phyloP scores from a whole-genome alignment of 192 early-diverging fungal species.

The Coemansia sp. region DNA sequence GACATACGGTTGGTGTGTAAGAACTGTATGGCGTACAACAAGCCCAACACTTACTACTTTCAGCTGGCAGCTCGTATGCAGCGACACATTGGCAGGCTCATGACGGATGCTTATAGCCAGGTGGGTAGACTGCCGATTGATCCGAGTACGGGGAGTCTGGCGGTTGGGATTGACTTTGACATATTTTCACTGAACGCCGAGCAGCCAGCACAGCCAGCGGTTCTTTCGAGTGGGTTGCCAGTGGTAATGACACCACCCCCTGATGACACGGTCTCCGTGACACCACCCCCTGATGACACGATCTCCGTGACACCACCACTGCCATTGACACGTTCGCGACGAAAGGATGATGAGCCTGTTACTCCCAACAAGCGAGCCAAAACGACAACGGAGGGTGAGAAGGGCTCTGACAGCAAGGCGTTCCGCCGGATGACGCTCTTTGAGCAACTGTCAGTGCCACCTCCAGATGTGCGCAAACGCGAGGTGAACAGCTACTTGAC shows the following conservation, averaged over 20 bases:
- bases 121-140: slow-evolving; percentile 25
- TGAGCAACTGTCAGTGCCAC: slow-evolving; percentile 42
- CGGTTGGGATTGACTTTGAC: slow-evolving; percentile 18
- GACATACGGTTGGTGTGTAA: slow-evolving; percentile 31
- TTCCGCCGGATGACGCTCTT: slow-evolving; percentile 28
- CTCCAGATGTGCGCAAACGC: slow-evolving; percentile 29
- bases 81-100: slow-evolving; percentile 19
- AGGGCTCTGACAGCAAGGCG: not conserved
- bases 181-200: slow-evolving; percentile 21
- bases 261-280: too few species aligned
- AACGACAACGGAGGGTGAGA: not conserved
- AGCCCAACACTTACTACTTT: slow-evolving; percentile 45
- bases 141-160: slow-evolving; percentile 27
- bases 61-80: slow-evolving; percentile 37
- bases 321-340: too few species aligned
- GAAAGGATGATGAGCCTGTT: not conserved
- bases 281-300: not conserved
- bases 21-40: slow-evolving; percentile 52
- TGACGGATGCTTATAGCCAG: slow-evolving; percentile 10
- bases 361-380: too few species aligned
- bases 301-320: not conserved
- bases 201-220: slow-evolving; percentile 8
- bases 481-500: not conserved
- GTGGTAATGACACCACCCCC: too few species aligned
- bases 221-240: too few species aligned